Percentiles rank a stretch among this genome's conserved stretches.
Conservation (phyloP, 352 stramenopile genomes). For the Aphanomyces invadans region DNA sequence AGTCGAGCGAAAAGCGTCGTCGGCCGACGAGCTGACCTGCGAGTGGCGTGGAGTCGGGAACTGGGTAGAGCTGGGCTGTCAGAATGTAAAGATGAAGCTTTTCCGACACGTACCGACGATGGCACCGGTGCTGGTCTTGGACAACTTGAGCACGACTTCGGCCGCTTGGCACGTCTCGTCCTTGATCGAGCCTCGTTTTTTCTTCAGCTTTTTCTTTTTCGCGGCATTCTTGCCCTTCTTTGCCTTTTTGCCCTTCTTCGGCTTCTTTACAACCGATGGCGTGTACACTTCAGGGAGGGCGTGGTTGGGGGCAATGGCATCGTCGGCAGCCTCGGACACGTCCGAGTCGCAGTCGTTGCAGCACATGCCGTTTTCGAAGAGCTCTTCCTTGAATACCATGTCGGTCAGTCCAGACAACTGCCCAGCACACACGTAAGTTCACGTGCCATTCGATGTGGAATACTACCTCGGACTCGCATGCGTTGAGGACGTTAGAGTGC, state of each 20-base stretch:
- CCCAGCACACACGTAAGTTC: background rate
- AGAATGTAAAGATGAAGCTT: background rate
- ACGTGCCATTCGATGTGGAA: background rate
- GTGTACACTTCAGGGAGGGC: conserved; percentile 11
- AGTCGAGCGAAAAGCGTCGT: conserved; percentile 2
- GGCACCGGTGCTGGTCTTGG: background rate
- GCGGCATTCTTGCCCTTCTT: conserved; percentile 26
- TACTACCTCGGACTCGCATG: conserved; percentile 40
- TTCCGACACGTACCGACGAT: conserved; percentile 7
- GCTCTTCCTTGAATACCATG: conserved; percentile 28
- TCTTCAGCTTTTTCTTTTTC: conserved; percentile 28
- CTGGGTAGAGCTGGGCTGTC: background rate
- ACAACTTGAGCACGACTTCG: conserved; percentile 1
- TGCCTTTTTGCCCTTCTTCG: conserved; percentile 30
- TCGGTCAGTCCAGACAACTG: conserved; percentile 37
- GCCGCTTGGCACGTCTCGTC: conserved; percentile 20
- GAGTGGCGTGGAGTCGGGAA: conserved; percentile 1
- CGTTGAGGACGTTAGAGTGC: conserved; percentile 38
- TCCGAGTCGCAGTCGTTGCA: conserved; percentile 40
- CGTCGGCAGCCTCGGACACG: conserved; percentile 51
- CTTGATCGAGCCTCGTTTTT: conserved; percentile 27
- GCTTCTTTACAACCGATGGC: background rate
- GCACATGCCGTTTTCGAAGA: conserved; percentile 3
- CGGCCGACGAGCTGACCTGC: background rate
- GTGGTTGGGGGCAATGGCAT: conserved; percentile 45